Base-by-base conservation (phyloP, 1,139 yeast genomes). In the Protomyces lactucae-debilis region DNA sequence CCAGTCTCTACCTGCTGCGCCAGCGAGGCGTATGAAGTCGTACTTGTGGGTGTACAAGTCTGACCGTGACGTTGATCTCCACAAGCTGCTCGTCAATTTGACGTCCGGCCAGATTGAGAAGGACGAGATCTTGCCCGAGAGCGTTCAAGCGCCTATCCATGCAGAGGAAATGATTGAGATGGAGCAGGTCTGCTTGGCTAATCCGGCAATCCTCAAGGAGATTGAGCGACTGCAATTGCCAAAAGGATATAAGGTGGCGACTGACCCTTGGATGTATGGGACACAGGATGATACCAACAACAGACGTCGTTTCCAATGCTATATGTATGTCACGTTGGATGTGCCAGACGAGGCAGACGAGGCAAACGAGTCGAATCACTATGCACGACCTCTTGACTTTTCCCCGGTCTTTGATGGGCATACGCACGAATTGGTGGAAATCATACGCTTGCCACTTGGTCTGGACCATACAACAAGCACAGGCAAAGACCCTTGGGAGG, bases 221-320 rank as follows among this genome's bases (percentile, higher is more conserved):
- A 73, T 86, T 66, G 82, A 87, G 55, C 92, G 93, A 60, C 75
- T 86, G 69, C 10, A 68, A 65, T 32, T 71, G 66, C 76, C 75
- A 61, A 86, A 85, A 54, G 87, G 87, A 88, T 79, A 83, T 75
- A 83, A 84, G 71, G 82, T 86, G 65, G 86, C 85, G 79, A 86
- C 92, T 78, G 95, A 87, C 73, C 92, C 86, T 71, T 87, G 87
- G 96, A 86, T 92, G 61, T 86, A 87, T 73, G 93, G 93, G 67
- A 86, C 84, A 73, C 93, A 87, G 73, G 92, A 92, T 77, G 86
- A 90, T 85, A 93, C 89, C 59, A 82, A 86, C 60, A 79, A 85
- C 59, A 85, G 85, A 73, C 81, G 93, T 76, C 81, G 87, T 69
- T 92, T 86, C 76, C 95, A 87, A 75, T 91, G 91, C 52, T 81